Base-by-base conservation (phyloP, 2,329 filamentous ascomycete species). In the Cladosporium sp. region DNA sequence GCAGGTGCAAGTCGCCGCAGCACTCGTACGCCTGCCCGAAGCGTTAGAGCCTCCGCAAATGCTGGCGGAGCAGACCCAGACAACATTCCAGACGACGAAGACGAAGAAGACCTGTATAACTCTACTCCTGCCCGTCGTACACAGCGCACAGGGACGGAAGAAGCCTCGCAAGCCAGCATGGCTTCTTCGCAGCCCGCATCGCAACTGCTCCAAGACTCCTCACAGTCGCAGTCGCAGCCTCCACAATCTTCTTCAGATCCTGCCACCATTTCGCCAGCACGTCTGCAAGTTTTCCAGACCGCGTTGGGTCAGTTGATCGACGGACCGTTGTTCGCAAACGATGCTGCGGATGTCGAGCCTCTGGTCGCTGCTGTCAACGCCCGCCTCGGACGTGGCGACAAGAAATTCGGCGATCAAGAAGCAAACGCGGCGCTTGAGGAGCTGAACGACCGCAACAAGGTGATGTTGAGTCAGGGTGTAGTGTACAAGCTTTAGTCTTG, bases 261-360 rank as follows among this genome's bases (percentile, higher is more conserved):
- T 64, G 77, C 68, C 57, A 76, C 58, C 64, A 85, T 91, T 68
- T 77, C 81, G 1, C 66, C 82, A 0, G 79, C 80, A 39, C 83
- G 94, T 39, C 75, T 96, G 24, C 77, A 82, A 5, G 76, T 84
- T 1, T 99, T 99, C 85, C 86, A 90, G 56, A 83, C 84, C 10
- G 84, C 89, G 2, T 80, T 99, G 3, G 94, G 94, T 22, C 88
- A 90, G 66, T 79, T 99, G 55, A 87, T 96, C 68, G 87, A 88
- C 66, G 88, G 88, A 0, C 80, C 84, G 12, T 74, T 99, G n/a
- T 99, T 99, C 70, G 84, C 87, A 32, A 90, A 95, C 60, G 94
- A 97, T 67, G 85, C 87, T 17, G 91, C 91, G 13, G 82, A 87
- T 60, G 81, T 97, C 1, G 83, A 86, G 61, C 83, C 83, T 24